phyloP scores from a whole-genome alignment of 805 yeast genomes.

The Cyberlindnera euphorbiiphila region DNA sequence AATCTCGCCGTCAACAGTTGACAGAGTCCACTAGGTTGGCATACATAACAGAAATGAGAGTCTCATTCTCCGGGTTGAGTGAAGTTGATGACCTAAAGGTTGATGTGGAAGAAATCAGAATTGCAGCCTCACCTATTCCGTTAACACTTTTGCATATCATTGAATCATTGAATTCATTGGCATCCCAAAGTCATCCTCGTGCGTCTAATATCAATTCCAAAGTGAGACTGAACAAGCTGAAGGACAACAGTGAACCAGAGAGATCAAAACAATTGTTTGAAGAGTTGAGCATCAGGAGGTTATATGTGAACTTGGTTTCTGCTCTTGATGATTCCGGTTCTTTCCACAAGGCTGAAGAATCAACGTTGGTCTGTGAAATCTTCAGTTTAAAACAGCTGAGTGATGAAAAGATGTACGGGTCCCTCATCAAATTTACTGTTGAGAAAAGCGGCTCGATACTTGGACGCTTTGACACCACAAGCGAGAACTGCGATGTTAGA shows the following conservation, averaged over 20 bases:
- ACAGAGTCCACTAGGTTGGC: constrained; percentile 19
- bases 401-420: constrained; percentile 43
- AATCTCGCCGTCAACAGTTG: constrained; percentile 17
- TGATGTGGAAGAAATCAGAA: constrained; percentile 35
- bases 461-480: constrained; percentile 28
- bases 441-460: constrained; percentile 23
- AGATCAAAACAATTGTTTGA: constrained; percentile 30
- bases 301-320: constrained; percentile 44
- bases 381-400: constrained; percentile 42
- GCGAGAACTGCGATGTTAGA: constrained; percentile 44
- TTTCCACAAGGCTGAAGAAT: constrained; percentile 35
- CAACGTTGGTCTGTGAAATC: constrained; percentile 28
- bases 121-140: constrained; percentile 39
- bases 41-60: constrained; percentile 31
- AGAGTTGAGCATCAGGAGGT: constrained; percentile 34
- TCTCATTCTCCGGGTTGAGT: constrained; percentile 47
- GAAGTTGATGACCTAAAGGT: constrained; percentile 30
- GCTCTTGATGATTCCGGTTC: constrained; percentile 39
- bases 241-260: background rate
- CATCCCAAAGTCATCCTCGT: constrained; percentile 10
- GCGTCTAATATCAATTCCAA: constrained; percentile 12
- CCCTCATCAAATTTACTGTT: constrained; percentile 33
- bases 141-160: constrained; percentile 22
- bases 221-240: background rate
- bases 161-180: constrained; percentile 24